Evolutionary conservation across 371 early-diverging fungal species (phyloP), one percentile per base, ranked within the genome.

Genomic region (Chytridiales sp.): DNA sequence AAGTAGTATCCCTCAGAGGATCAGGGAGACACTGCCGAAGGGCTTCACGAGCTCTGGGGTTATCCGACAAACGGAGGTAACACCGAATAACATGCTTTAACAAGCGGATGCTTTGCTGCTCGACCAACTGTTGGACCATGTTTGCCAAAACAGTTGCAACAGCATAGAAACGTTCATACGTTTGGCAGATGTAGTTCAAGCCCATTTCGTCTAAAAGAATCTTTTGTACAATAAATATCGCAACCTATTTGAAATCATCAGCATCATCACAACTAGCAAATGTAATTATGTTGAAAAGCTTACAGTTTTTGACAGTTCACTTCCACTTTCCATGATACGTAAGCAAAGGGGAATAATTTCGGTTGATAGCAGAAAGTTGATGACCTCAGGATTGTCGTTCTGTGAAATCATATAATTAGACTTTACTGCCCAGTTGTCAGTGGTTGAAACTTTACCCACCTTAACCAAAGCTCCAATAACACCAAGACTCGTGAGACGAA

Each of bases 331-430:
- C 95, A 98, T 96, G 65, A 95, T 98, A 60, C 97, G 87, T 22
- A 99, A 83, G 71, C 97, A 95, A 8, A 99, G 85, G 1, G 99
- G 99, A 56, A 99, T 92, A 58, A 98, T 95, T 76, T 99, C 99
- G 41, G 99, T 98, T 26, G 91, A 91, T 21, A 98, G 83, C 57
- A 99, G 79, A 67, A 96, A 96, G 42, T 85, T 87, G 63, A 95
- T 94, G 13, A 97, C 93, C 58, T 97, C 95, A 24, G 93, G 86
- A 72, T 89, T 93, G 72, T 94, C 96, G 62, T 94, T 90, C 89
- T 91, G 74, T 30, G 39, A 32, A 4, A 35, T 29, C 34, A 40
- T 29, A n/a, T 49, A 24, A 31, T 44, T 9, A 44, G 9, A 22
- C 1, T 21, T 44, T 47, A 27, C 13, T n/a, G 52, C 44, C 21